phyloP scores from a whole-genome alignment of 1,284 basidiomycete species.

The Pascua sp. region DNA sequence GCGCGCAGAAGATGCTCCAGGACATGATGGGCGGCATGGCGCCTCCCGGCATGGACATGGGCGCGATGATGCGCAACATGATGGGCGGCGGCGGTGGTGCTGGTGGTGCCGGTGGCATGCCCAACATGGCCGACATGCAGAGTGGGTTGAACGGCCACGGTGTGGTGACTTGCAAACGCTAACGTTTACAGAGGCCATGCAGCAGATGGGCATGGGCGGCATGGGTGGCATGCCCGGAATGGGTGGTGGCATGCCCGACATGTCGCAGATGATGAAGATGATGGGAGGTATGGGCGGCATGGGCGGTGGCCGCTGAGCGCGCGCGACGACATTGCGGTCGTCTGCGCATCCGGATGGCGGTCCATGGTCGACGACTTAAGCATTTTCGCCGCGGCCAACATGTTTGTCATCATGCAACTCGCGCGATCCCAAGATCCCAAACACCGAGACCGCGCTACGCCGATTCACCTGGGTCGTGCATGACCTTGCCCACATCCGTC shows the following conservation, averaged over 20 bases:
- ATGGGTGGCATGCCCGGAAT: slow-evolving; percentile 56
- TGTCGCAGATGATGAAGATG: slow-evolving; percentile 50
- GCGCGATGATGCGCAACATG: slow-evolving; percentile 52
- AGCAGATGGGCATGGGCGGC: slow-evolving; percentile 67
- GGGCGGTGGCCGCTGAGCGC: slow-evolving; percentile 10
- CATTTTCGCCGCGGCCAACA: no score
- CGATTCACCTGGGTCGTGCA: no score
- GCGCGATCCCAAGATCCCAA: no score
- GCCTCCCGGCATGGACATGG: slow-evolving; percentile 63
- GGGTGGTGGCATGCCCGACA: slow-evolving; percentile 50
- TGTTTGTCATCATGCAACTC: no score
- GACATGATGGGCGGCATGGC: slow-evolving; percentile 78
- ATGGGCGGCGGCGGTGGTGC: slow-evolving; percentile 48
- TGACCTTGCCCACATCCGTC: no score
- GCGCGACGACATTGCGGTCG: no score
- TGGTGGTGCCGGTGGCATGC: slow-evolving; percentile 48
- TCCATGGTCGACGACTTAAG: no score
- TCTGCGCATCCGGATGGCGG: no score
- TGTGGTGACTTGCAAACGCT: slow-evolving; percentile 7
- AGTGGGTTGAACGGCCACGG: slow-evolving; percentile 18
- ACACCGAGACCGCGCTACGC: no score
- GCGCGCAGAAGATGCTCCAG: slow-evolving; percentile 94
- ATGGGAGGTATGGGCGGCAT: slow-evolving; percentile 47
- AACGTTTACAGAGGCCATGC: slow-evolving; percentile 61
- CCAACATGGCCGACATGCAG: slow-evolving; percentile 51